Percentiles rank a stretch among this genome's conserved stretches.
These are phyloP conservation scores for Eucalyptus erythrocorys DNA, from an alignment of 345 rosid genomes.

Conservation along the genomic window DNA sequence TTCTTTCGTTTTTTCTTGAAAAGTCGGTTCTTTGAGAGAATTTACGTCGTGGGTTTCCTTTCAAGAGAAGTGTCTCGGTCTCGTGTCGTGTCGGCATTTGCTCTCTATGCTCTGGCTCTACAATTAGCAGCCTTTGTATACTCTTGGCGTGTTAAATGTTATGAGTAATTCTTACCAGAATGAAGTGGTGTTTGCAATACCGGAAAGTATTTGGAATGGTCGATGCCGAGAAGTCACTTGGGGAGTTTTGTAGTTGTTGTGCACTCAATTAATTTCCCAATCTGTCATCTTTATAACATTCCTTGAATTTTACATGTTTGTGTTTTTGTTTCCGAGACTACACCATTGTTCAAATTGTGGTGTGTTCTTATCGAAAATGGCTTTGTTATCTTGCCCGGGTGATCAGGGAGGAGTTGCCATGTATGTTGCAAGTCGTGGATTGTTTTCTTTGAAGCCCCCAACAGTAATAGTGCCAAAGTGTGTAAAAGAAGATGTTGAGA, in stretches of 20 bases:
- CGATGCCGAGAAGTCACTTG: not conserved
- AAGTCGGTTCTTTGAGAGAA: not conserved
- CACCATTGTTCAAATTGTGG: not conserved
- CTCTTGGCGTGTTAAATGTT: not conserved
- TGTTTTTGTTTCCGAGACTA: not conserved
- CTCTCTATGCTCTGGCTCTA: not conserved
- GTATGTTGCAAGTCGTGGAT: constrained; percentile 90
- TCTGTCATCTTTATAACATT: not conserved
- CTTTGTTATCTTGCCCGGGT: not conserved
- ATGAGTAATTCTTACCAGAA: not conserved
- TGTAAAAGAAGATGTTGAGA: constrained; percentile 58
- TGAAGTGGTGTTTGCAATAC: not conserved
- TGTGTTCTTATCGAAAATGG: not conserved
- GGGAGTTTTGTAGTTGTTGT: not conserved
- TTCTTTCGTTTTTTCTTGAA: not conserved
- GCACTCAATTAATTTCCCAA: not conserved
- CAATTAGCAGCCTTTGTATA: not conserved
- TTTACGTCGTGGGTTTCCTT: not conserved
- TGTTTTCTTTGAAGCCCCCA: constrained; percentile 78
- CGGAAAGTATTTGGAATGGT: not conserved
- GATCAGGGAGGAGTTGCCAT: constrained; percentile 86
- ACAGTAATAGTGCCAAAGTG: constrained; percentile 62
- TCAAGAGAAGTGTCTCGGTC: not conserved
- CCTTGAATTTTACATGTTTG: not conserved
- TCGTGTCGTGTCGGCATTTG: not conserved